These are phyloP conservation scores for Anthracocystis walkeri DNA, from an alignment of 1,284 basidiomycete genomes.

Conservation along the genomic window DNA sequence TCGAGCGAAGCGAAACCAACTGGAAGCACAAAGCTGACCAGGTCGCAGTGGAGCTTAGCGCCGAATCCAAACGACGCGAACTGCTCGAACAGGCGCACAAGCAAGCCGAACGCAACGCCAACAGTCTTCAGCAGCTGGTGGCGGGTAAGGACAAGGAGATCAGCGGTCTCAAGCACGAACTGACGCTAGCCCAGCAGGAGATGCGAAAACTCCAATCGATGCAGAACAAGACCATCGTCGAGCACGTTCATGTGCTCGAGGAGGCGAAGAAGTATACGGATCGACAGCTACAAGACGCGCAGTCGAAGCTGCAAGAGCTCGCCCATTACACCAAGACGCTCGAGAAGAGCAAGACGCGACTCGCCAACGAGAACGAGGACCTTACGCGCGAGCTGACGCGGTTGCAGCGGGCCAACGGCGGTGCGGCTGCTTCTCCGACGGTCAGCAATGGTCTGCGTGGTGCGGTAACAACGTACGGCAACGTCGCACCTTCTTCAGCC, in stretches of 20 bases:
- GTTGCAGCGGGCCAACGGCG: slow-evolving; percentile 36
- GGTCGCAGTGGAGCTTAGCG: slow-evolving; percentile 51
- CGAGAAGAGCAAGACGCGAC: slow-evolving; percentile 81
- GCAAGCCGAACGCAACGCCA: slow-evolving; percentile 73
- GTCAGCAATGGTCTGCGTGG: slow-evolving; percentile 34
- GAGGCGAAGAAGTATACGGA: slow-evolving; percentile 97
- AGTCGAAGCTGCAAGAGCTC: slow-evolving; percentile 80
- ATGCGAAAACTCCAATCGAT: slow-evolving; percentile 73
- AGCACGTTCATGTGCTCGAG: slow-evolving; percentile 97
- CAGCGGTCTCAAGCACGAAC: slow-evolving; percentile 80
- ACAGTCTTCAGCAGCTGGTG: slow-evolving; percentile 78
- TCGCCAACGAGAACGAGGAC: slow-evolving; percentile 88
- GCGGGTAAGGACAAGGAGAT: slow-evolving; percentile 83
- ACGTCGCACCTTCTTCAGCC: slow-evolving; percentile 30
- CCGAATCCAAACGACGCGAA: slow-evolving; percentile 67
- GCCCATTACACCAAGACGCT: slow-evolving; percentile 82
- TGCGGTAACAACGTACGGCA: slow-evolving; percentile 36
- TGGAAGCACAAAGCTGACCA: slow-evolving; percentile 62
- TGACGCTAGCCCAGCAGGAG: slow-evolving; percentile 79
- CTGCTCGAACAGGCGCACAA: slow-evolving; percentile 71
- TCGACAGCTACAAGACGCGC: slow-evolving; percentile 85
- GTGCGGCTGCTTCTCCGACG: slow-evolving; percentile 21
- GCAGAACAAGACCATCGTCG: slow-evolving; percentile 97
- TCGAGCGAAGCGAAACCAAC: slow-evolving; percentile 51
- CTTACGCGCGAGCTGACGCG: slow-evolving; percentile 80